Percentiles rank a stretch among this genome's conserved stretches.
Evolutionary conservation across 306 rosid genomes (phyloP).

Genomic region (Sesbania bispinosa): DNA sequence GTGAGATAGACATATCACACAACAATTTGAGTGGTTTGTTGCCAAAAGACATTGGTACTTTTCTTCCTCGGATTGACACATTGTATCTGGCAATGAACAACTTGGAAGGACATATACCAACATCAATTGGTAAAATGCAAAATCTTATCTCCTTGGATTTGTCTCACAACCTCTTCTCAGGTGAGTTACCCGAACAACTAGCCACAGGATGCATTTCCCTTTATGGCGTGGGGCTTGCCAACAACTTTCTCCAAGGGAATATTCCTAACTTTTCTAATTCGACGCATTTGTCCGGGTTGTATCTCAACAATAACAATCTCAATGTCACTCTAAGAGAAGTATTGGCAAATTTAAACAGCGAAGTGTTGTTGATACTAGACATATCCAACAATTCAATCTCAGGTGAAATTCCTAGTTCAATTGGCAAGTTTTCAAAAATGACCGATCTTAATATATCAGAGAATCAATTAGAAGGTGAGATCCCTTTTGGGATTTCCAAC

Average conservation of each 20-base stretch:
- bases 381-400: constrained; percentile 13
- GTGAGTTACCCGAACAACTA: background rate
- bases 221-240: background rate
- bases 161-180: constrained; percentile 10
- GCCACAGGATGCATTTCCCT: background rate
- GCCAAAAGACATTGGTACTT: constrained; percentile 6
- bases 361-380: fast-evolving
- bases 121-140: constrained; percentile 21
- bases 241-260: constrained; percentile 21
- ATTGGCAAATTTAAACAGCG: background rate
- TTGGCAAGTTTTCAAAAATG: background rate
- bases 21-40: constrained; percentile 20
- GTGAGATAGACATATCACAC: constrained; percentile 24
- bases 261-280: too few species aligned
- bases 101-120: constrained; percentile 21
- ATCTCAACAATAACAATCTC: too few species aligned
- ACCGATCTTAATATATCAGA: background rate
- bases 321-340: background rate
- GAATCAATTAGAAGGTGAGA: constrained; percentile 17
- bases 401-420: constrained; percentile 16
- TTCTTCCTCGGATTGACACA: background rate
- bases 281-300: too few species aligned
- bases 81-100: constrained; percentile 11
- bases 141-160: background rate
- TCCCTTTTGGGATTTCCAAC: background rate